phyloP scores from a whole-genome alignment of 2,329 filamentous ascomycete genomes.

The Paecilomyces formosus region DNA sequence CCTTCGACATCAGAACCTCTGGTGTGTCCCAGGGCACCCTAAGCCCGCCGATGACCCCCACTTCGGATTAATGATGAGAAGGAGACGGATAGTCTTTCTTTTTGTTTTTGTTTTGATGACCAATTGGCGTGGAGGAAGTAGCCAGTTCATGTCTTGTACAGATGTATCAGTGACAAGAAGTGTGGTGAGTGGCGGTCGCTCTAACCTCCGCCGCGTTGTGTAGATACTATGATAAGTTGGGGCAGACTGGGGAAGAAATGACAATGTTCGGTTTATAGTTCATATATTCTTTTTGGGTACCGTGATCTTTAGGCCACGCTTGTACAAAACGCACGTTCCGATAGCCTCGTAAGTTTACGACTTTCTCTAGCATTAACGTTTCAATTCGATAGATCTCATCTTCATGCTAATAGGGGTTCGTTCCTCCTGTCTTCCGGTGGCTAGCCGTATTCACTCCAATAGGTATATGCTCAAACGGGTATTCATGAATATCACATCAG shows the following conservation, averaged over 20 bases:
- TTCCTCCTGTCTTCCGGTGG: no score
- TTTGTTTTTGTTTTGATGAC: neutral
- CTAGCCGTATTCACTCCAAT: no score
- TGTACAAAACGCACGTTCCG: no score
- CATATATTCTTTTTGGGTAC: neutral
- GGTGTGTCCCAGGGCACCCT: neutral
- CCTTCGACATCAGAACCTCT: constrained; percentile 1
- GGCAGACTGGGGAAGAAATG: neutral
- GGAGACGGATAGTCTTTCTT: constrained; percentile 2
- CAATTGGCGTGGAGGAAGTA: neutral
- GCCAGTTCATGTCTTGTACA: constrained; percentile 1
- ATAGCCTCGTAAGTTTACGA: neutral
- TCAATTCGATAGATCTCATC: no score
- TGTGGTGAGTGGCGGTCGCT: neutral
- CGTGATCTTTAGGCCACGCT: no score
- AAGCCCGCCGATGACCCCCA: neutral
- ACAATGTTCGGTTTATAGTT: neutral
- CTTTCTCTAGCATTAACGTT: no score
- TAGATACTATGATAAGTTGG: neutral
- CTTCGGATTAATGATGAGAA: neutral
- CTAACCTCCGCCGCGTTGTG: neutral
- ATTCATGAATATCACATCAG: no score
- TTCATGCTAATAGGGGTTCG: no score
- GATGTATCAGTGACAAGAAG: constrained; percentile 1
- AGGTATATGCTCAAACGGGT: no score